Conservation (phyloP, 2,329 filamentous ascomycete species). For the Zasmidium angulare region DNA sequence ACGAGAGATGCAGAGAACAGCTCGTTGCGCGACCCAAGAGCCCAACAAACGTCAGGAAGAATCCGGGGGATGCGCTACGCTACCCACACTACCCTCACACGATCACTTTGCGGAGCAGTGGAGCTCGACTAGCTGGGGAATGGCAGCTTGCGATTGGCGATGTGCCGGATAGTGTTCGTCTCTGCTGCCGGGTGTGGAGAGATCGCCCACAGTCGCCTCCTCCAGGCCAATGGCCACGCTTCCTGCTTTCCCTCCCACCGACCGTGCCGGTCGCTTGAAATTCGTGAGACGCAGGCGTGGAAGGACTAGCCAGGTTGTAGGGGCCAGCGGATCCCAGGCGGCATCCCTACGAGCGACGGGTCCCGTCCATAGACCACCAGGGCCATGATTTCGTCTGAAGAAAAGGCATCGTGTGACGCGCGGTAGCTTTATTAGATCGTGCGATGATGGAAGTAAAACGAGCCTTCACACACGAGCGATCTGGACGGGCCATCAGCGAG, state of each 20-base stretch:
- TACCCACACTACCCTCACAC: conserved; percentile 17
- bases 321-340: neutral
- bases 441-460: neutral
- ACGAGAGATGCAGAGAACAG: conserved; percentile 1
- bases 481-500: neutral
- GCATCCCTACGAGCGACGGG: conserved; percentile 9
- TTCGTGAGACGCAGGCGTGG: neutral
- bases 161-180: conserved; percentile 11
- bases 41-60: conserved; percentile 15
- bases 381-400: no score
- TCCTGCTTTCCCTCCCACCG: conserved; percentile 19
- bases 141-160: conserved; percentile 17
- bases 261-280: conserved; percentile 6
- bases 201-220: conserved; percentile 4
- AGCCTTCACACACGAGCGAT: neutral
- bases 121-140: conserved; percentile 14
- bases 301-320: neutral
- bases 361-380: no score
- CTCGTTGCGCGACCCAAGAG: conserved; percentile 5
- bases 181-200: conserved; percentile 16
- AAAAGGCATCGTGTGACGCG: neutral
- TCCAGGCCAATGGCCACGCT: conserved; percentile 14
- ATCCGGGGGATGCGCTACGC: conserved; percentile 21
- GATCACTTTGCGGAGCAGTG: conserved; percentile 27
- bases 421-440: conserved; percentile 3